These are phyloP conservation scores for Plantago ovata DNA, from an alignment of 257 asterid genomes.

Conservation along the genomic window DNA sequence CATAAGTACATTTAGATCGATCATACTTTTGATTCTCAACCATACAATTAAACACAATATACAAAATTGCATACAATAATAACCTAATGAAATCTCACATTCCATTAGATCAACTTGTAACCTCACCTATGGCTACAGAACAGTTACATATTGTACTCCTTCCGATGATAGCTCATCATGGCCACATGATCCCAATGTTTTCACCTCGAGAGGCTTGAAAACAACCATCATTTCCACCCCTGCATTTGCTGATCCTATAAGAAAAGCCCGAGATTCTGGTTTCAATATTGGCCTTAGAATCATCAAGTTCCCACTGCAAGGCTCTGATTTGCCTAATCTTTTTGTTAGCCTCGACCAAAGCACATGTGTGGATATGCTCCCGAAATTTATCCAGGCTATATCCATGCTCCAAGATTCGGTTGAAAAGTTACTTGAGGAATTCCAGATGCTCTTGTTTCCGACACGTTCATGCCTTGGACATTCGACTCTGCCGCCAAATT, in stretches of 20 bases:
- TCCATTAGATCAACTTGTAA: no score
- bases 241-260: slow-evolving; percentile 24
- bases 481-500: slow-evolving; percentile 33
- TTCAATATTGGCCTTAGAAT: slow-evolving; percentile 25
- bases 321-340: slow-evolving; percentile 34
- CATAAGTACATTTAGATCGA: no score
- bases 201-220: slow-evolving; percentile 42
- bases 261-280: slow-evolving; percentile 27
- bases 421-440: slow-evolving; percentile 30
- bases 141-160: slow-evolving; percentile 32
- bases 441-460: slow-evolving; percentile 34
- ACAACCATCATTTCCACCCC: slow-evolving; percentile 38
- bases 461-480: slow-evolving; percentile 50
- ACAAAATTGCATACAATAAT: no score
- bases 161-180: slow-evolving; percentile 53
- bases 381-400: slow-evolving; percentile 20
- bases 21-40: no score
- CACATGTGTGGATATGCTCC: neutral
- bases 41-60: no score
- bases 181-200: slow-evolving; percentile 54
- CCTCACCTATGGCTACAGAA: no score
- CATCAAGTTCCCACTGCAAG: slow-evolving; percentile 31
- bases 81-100: no score
- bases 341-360: slow-evolving; percentile 32
- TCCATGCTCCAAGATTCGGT: slow-evolving; percentile 32